phyloP scores from a whole-genome alignment of 148 eudicot genomes.

The Chenopodium formosanum region DNA sequence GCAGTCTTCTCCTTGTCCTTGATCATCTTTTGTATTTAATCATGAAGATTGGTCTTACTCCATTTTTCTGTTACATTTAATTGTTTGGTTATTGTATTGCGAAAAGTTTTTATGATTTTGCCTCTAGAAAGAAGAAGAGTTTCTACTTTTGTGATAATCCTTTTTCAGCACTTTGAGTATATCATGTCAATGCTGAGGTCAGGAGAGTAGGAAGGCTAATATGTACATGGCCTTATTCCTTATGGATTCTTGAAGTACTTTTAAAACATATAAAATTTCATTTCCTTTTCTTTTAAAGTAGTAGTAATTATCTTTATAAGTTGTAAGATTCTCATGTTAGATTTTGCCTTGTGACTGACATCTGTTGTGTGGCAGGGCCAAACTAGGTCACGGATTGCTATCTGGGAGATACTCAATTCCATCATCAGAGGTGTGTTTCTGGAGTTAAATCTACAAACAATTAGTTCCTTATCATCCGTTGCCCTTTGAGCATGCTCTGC shows the following conservation, averaged over 20 bases:
- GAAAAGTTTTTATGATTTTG: no score
- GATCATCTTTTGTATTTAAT: neutral
- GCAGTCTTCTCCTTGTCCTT: neutral
- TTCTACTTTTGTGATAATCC: no score
- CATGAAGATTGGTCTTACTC: neutral
- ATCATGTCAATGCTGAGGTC: no score
- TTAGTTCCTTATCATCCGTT: neutral
- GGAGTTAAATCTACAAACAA: neutral
- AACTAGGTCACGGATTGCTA: conserved; percentile 84
- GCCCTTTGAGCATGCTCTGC: neutral
- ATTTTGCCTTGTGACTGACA: neutral
- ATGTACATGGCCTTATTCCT: no score
- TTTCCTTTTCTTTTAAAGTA: neutral
- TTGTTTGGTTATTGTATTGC: neutral
- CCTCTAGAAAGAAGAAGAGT: neutral
- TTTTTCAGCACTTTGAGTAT: no score
- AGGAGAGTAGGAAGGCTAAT: no score
- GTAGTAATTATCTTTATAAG: neutral
- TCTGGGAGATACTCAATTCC: conserved; percentile 91
- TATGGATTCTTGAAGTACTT: neutral
- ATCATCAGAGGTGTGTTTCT: conserved; percentile 56
- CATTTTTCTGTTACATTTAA: neutral
- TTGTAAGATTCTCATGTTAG: neutral
- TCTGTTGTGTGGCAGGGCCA: conserved; percentile 49
- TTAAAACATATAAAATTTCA: neutral